These are phyloP conservation scores for Cichorium intybus DNA, from an alignment of 140 eudicot genomes.

Conservation along the genomic window DNA sequence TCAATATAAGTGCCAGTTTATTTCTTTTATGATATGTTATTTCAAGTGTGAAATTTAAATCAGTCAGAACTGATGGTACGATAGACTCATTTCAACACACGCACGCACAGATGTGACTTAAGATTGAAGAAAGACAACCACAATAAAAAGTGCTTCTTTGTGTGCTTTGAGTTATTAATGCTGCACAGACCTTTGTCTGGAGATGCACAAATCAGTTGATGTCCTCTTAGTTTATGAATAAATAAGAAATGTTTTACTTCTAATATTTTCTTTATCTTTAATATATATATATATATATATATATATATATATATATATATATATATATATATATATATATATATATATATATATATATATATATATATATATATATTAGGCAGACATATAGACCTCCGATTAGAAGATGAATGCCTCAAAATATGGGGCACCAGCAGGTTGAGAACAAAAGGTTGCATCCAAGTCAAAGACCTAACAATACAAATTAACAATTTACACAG, in stretches of 20 bases:
- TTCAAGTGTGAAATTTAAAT: slow-evolving; percentile 26
- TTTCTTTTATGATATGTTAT: slow-evolving; percentile 25
- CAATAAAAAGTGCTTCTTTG: slow-evolving; percentile 34
- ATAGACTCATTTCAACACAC: slow-evolving; percentile 28
- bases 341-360: too few relatives aligned
- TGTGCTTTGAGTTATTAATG: slow-evolving; percentile 27
- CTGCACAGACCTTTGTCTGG: slow-evolving; percentile 11
- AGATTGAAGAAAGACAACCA: slow-evolving; percentile 32
- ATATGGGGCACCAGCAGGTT: too few relatives aligned
- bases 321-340: neutral
- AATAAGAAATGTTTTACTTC: neutral
- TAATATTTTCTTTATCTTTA: neutral
- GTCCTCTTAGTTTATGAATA: neutral
- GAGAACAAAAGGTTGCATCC: too few relatives aligned
- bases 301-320: neutral
- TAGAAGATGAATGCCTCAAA: too few relatives aligned
- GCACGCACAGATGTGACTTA: slow-evolving; percentile 41
- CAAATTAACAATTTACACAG: too few relatives aligned
- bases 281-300: neutral
- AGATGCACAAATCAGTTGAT: neutral
- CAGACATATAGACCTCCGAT: too few relatives aligned
- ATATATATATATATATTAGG: too few relatives aligned
- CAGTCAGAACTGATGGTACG: slow-evolving; percentile 29
- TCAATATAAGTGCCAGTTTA: neutral
- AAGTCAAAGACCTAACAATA: too few relatives aligned